Evolutionary conservation across 768 basidiomycete genomes (phyloP), one percentile per base, ranked within the genome.

Genomic region (Calocybe gangraenosa): DNA sequence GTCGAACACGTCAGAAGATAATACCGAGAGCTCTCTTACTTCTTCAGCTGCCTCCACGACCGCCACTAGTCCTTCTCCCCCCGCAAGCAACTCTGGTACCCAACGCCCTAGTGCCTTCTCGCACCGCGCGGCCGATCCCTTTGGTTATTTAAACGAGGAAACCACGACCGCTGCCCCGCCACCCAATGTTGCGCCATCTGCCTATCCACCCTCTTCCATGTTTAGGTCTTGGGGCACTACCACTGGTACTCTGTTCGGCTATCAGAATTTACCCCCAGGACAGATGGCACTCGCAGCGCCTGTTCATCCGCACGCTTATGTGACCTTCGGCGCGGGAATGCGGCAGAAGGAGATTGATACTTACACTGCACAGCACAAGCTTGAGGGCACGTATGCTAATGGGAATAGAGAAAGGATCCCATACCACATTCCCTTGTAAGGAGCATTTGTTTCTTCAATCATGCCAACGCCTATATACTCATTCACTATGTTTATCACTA

Each of bases 251-350:
- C 72, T 55, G 48, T 64, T 38, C 56, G 61, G 42, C 43, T 57
- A 46, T 22, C 65, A 49, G 59, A 19, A 33, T 33, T 41, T 30
- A 7, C 35, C 47, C 13, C 51, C 68, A 34, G 65, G 67, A 31
- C 62, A 54, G 33, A 67, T 71, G 11, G 66, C 71, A 1, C 75
- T 77, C 17, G 73, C 76, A 4, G 74, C 74, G 40, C 79, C 87
- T 21, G 69, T 84, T 25, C 71, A 90, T 58, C 64, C 81, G 2
- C 78, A 86, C 43, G 87, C 85, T 28, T 92, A 80, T 59, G 82
- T 93, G 8, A 87, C 91, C 0, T 90, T 94, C 54, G 91, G 91
- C 17, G 83, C 92, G 4, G 92, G 92, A 2, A 82, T 82, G 70
- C 70, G 78, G 21, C 90, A 93, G 62, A 92, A 91, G 59, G 82